phyloP scores from a whole-genome alignment of 2,329 filamentous ascomycete species.

The Trichoderma koningii region DNA sequence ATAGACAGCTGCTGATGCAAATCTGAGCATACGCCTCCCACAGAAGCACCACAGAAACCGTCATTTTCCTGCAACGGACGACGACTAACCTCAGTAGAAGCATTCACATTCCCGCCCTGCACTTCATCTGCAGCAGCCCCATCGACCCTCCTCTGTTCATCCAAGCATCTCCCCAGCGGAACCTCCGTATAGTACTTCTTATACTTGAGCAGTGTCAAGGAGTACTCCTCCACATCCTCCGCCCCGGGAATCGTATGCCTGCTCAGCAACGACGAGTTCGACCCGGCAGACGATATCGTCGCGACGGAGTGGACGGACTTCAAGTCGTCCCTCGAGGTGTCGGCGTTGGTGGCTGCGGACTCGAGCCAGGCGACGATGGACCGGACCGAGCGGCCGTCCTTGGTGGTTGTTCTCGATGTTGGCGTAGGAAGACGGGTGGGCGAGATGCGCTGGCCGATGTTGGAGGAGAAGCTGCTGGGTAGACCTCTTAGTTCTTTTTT shows the following conservation, averaged over 20 bases:
- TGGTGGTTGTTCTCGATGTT: neutral
- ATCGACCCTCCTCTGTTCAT: conserved; percentile 23
- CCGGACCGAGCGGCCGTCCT: conserved; percentile 34
- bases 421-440: neutral
- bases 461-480: conserved; percentile 37
- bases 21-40: neutral
- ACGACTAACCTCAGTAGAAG: neutral
- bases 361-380: conserved; percentile 41
- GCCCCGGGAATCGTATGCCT: conserved; percentile 14
- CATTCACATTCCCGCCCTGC: neutral
- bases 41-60: neutral
- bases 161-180: conserved; percentile 39
- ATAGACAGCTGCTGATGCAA: neutral
- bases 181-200: conserved; percentile 38
- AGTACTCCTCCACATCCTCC: conserved; percentile 37
- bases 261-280: conserved; percentile 18
- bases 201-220: conserved; percentile 40
- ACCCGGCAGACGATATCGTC: conserved; percentile 16
- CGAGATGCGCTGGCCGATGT: conserved; percentile 32
- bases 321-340: conserved; percentile 7
- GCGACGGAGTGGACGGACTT: conserved; percentile 18
- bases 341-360: conserved; percentile 27
- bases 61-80: neutral
- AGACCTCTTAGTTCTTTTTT: conserved; percentile 31
- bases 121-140: neutral